A percentile compares a stretch with the other conserved stretches of the same genome.
These are phyloP conservation scores for Rosa chinensis DNA, from an alignment of 306 rosid species.

Conservation along the genomic window DNA sequence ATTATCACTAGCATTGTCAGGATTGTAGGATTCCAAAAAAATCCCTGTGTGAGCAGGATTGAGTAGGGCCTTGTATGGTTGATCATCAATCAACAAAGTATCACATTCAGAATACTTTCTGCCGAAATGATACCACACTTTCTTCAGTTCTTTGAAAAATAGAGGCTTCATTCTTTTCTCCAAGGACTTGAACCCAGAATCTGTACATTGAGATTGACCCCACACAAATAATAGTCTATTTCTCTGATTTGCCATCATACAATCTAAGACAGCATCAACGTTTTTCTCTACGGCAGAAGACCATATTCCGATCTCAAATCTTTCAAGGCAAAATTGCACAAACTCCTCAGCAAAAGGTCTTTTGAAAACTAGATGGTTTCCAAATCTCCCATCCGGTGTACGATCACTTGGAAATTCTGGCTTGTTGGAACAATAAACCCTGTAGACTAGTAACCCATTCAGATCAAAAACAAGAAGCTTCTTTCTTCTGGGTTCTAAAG, in stretches of 20 bases:
- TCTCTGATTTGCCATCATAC: too few species aligned
- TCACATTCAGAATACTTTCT: constrained; percentile 4
- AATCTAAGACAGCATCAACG: too few species aligned
- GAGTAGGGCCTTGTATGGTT: constrained; percentile 6
- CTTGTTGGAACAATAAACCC: too few species aligned
- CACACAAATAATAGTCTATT: too few species aligned
- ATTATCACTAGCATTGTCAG: background rate
- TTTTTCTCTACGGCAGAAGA: constrained; percentile 27
- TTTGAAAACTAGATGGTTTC: background rate
- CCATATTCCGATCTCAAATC: constrained; percentile 47
- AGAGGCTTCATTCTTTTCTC: constrained; percentile 11
- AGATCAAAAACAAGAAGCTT: too few species aligned
- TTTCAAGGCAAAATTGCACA: constrained; percentile 36
- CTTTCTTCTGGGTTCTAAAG: too few species aligned
- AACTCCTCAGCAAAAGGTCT: constrained; percentile 34
- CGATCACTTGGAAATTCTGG: too few species aligned
- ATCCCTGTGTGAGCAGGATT: constrained; percentile 12
- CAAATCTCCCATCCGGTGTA: too few species aligned
- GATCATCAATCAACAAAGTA: constrained; percentile 8
- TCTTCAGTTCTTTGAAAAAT: constrained; percentile 11
- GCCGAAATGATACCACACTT: background rate
- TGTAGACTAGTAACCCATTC: too few species aligned
- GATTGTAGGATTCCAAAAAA: constrained; percentile 16
- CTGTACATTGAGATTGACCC: background rate
- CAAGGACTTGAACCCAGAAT: constrained; percentile 2